phyloP scores from a whole-genome alignment of 2,329 filamentous ascomycete species.

The Aspergillus ustus region DNA sequence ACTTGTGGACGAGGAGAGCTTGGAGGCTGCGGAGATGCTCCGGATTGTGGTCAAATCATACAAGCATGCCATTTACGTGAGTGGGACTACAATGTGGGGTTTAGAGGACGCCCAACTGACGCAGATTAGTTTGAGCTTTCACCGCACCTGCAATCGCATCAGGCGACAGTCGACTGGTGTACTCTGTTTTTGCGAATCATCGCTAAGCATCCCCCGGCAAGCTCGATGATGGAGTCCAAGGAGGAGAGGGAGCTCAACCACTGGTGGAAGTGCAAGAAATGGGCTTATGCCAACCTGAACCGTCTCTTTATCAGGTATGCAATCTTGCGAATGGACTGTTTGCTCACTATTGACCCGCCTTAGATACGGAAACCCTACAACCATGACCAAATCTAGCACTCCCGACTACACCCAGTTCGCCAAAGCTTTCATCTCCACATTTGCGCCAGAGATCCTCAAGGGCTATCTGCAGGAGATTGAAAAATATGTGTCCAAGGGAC shows the following conservation, averaged over 20 bases:
- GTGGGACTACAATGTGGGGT: constrained; percentile 36
- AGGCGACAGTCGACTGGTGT: constrained; percentile 92
- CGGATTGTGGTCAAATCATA: constrained; percentile 94
- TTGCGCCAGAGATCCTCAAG: constrained; percentile 95
- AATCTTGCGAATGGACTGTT: not conserved
- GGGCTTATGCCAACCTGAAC: constrained; percentile 98
- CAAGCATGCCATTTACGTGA: constrained; percentile 96
- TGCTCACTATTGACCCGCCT: constrained; percentile 12
- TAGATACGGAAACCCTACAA: constrained; percentile 87
- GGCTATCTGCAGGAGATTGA: constrained; percentile 94
- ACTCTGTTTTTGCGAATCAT: constrained; percentile 91
- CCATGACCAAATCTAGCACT: constrained; percentile 72
- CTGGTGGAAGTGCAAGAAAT: constrained; percentile 99
- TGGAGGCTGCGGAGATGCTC: constrained; percentile 96
- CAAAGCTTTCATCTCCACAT: constrained; percentile 86
- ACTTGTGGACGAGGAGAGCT: constrained; percentile 85
- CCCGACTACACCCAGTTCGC: constrained; percentile 81
- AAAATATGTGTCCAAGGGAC: constrained; percentile 93
- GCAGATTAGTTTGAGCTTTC: constrained; percentile 78
- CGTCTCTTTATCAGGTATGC: constrained; percentile 85
- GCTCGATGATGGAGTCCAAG: constrained; percentile 76
- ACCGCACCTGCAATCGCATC: constrained; percentile 74
- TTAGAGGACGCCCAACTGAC: too few species aligned
- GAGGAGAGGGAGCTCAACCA: constrained; percentile 91
- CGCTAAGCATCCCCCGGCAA: constrained; percentile 78